Conservation (phyloP, 2,329 filamentous ascomycete species). For the Claviceps purpurea region DNA sequence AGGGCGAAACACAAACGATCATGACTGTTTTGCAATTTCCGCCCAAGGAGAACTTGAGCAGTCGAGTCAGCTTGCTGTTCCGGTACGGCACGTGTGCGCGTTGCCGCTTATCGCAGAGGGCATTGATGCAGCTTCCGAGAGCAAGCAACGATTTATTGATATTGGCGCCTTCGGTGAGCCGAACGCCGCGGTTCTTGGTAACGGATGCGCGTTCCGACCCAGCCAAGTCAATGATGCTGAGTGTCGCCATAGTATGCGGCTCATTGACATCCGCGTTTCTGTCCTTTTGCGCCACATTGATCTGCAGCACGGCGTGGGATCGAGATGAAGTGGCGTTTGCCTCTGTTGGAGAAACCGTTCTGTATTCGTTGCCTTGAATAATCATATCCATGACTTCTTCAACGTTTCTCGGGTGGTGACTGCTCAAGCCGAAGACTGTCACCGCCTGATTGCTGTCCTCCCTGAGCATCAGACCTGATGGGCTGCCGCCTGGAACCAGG, state of each 20-base stretch:
- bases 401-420: constrained; percentile 80
- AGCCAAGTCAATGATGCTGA: constrained; percentile 95
- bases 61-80: constrained; percentile 90
- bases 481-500: constrained; percentile 71
- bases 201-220: constrained; percentile 92
- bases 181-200: constrained; percentile 89
- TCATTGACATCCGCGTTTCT: constrained; percentile 86
- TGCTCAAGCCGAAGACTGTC: constrained; percentile 79
- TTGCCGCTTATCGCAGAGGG: constrained; percentile 83
- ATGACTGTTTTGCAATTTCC: constrained; percentile 99
- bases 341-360: constrained; percentile 92
- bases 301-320: constrained; percentile 92
- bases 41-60: constrained; percentile 92
- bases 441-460: constrained; percentile 92
- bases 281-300: constrained; percentile 90
- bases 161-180: constrained; percentile 86
- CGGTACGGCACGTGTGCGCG: constrained; percentile 91
- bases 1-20: constrained; percentile 97
- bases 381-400: constrained; percentile 99
- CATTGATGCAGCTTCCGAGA: constrained; percentile 94
- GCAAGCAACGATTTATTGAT: constrained; percentile 98
- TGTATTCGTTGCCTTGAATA: constrained; percentile 81
- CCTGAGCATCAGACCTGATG: constrained; percentile 75
- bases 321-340: constrained; percentile 95
- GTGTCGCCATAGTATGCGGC: constrained; percentile 92